Evolutionary conservation across 345 rosid species (phyloP).

Genomic region (Eucalyptus marginata): DNA sequence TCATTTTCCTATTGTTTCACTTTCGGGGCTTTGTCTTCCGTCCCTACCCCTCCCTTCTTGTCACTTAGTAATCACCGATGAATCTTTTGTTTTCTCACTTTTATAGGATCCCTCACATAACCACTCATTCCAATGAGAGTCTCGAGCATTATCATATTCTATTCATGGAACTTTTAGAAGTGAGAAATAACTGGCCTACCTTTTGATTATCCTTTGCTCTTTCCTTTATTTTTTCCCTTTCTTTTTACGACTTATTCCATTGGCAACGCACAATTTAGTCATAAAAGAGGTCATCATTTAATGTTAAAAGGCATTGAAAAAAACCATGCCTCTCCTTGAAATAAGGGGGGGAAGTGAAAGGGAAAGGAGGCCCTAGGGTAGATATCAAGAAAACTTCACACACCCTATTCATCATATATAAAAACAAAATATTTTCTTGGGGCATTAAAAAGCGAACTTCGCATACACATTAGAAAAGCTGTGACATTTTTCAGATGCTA

Average conservation of each 20-base stretch:
- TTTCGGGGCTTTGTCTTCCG: slow-evolving; percentile 5
- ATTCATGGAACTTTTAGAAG: not conserved
- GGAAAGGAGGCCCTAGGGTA: not conserved
- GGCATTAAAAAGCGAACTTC: not conserved
- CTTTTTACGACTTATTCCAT: not conserved
- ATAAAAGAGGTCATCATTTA: not conserved
- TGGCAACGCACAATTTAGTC: not conserved
- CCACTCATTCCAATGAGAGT: slow-evolving; percentile 6
- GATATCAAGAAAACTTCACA: not conserved
- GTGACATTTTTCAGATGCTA: slow-evolving; percentile 1
- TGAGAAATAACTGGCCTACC: not conserved
- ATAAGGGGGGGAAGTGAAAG: not conserved
- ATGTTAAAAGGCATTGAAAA: not conserved
- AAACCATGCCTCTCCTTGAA: not conserved
- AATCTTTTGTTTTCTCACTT: slow-evolving; percentile 16
- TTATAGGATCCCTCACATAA: slow-evolving; percentile 14
- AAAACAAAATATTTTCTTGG: not conserved
- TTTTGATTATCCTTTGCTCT: not conserved
- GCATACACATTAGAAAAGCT: not conserved
- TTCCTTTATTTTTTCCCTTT: not conserved
- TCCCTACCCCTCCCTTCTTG: not conserved
- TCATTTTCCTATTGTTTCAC: slow-evolving; percentile 26
- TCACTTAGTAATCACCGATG: slow-evolving; percentile 16
- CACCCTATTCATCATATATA: not conserved
- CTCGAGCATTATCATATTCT: not conserved